phyloP scores from a whole-genome alignment of 1,284 basidiomycete genomes.

The Ganoderma boninense region DNA sequence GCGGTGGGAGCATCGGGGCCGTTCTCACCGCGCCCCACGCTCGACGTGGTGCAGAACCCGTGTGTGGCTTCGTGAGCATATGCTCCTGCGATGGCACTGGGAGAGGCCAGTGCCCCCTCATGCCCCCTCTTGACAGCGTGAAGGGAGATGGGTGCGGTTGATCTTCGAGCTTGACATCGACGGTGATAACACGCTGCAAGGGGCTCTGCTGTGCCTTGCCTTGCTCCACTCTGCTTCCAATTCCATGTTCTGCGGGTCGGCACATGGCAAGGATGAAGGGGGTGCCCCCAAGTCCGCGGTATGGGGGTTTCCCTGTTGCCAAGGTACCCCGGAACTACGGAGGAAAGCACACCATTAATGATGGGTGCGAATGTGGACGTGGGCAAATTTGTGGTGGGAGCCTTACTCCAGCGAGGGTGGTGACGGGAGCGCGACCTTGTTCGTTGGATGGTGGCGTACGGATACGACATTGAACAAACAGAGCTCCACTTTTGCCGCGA shows the following conservation, averaged over 20 bases:
- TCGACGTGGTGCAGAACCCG: slow-evolving; percentile 16
- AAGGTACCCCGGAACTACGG: neutral
- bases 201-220: neutral
- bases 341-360: neutral
- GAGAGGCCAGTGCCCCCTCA: slow-evolving; percentile 11
- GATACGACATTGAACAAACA: neutral
- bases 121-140: slow-evolving; percentile 15
- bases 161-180: slow-evolving; percentile 6
- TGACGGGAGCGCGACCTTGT: neutral
- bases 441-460: slow-evolving; percentile 6
- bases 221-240: neutral
- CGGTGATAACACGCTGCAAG: neutral
- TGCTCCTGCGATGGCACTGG: slow-evolving; percentile 25
- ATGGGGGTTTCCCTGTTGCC: slow-evolving; percentile 4
- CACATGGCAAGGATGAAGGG: neutral
- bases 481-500: neutral
- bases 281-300: neutral
- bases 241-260: neutral
- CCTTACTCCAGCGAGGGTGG: neutral
- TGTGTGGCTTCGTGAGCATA: slow-evolving; percentile 33
- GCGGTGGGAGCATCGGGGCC: neutral
- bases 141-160: slow-evolving; percentile 13
- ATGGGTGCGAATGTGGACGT: slow-evolving; percentile 15
- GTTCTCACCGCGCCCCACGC: slow-evolving; percentile 29
- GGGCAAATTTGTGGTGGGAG: slow-evolving; percentile 8